These are phyloP conservation scores for Zea luxurians DNA, from an alignment of 176 grass and related monocot species.

Conservation along the genomic window DNA sequence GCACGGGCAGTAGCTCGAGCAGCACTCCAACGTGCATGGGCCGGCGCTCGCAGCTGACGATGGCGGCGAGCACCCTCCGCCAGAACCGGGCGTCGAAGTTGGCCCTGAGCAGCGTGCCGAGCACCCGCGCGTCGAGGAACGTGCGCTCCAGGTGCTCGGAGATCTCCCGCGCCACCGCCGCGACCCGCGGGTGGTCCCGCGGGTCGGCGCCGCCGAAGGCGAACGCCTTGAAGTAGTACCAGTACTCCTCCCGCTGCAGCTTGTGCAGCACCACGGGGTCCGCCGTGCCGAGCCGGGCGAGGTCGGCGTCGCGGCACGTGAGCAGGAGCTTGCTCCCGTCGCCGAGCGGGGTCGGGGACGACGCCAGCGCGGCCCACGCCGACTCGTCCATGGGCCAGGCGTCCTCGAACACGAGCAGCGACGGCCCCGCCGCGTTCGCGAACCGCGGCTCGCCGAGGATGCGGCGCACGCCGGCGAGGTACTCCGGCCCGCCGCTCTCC, in stretches of 20 bases:
- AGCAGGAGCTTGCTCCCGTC: constrained; percentile 39
- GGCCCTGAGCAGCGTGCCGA: constrained; percentile 27
- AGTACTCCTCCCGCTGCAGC: constrained; percentile 38
- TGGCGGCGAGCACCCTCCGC: constrained; percentile 12
- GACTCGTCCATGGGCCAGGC: constrained; percentile 45
- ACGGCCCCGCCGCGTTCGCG: not conserved
- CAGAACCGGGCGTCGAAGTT: constrained; percentile 40
- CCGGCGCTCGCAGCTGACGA: not conserved
- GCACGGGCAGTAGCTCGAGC: constrained; percentile 28
- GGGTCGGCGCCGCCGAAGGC: constrained; percentile 40
- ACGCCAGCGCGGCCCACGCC: constrained; percentile 33
- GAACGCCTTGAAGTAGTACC: constrained; percentile 53
- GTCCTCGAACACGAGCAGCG: constrained; percentile 45
- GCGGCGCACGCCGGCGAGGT: constrained; percentile 39
- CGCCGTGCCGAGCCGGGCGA: constrained; percentile 21
- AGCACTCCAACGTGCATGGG: constrained; percentile 27
- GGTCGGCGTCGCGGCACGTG: constrained; percentile 37
- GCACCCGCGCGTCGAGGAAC: constrained; percentile 25
- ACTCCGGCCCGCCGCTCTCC: constrained; percentile 38
- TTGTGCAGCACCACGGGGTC: constrained; percentile 6
- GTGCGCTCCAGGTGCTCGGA: constrained; percentile 19
- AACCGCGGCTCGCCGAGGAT: constrained; percentile 10
- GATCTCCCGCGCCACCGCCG: constrained; percentile 41
- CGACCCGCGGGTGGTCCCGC: constrained; percentile 36
- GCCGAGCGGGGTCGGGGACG: not conserved